Conservation (phyloP, 768 basidiomycete genomes). For the Amanita inopinata region DNA sequence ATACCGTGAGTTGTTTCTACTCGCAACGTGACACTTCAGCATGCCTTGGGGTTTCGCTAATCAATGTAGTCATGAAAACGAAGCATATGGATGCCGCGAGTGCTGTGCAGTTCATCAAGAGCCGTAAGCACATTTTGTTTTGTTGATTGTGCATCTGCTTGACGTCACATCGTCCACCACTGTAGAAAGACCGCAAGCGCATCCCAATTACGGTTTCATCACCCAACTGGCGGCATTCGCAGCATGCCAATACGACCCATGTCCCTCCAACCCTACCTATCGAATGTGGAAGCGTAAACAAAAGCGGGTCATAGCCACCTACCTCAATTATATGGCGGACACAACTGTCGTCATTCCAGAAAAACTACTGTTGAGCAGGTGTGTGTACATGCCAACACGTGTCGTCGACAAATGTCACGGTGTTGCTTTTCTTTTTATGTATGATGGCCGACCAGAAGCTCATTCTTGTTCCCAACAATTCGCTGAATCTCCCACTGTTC, state of each 20-base stretch:
- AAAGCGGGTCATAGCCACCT: constrained; percentile 41
- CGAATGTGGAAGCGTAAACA: constrained; percentile 50
- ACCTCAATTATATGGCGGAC: constrained; percentile 41
- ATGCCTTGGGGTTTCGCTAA: too few species aligned
- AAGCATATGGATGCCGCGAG: constrained; percentile 28
- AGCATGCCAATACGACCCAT: constrained; percentile 38
- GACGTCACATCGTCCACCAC: too few species aligned
- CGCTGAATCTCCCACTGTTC: background rate
- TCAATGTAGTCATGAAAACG: constrained; percentile 33
- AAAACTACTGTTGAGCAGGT: constrained; percentile 45
- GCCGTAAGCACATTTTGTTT: constrained; percentile 25
- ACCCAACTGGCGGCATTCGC: constrained; percentile 48
- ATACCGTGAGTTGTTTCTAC: constrained; percentile 31
- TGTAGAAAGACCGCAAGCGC: constrained; percentile 31
- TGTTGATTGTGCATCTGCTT: constrained; percentile 9
- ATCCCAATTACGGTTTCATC: constrained; percentile 46
- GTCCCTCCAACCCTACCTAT: constrained; percentile 33
- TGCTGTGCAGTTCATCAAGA: constrained; percentile 40
- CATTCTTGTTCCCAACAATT: background rate
- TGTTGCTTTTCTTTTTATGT: background rate
- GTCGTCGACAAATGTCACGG: background rate
- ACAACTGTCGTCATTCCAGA: constrained; percentile 41
- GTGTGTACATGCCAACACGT: constrained; percentile 7
- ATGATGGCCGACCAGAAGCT: background rate
- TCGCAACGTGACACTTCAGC: too few species aligned